A percentile compares a stretch with the other conserved stretches of the same genome.
phyloP scores from a whole-genome alignment of 2,329 filamentous ascomycete species.

The Aspergillus sp. region DNA sequence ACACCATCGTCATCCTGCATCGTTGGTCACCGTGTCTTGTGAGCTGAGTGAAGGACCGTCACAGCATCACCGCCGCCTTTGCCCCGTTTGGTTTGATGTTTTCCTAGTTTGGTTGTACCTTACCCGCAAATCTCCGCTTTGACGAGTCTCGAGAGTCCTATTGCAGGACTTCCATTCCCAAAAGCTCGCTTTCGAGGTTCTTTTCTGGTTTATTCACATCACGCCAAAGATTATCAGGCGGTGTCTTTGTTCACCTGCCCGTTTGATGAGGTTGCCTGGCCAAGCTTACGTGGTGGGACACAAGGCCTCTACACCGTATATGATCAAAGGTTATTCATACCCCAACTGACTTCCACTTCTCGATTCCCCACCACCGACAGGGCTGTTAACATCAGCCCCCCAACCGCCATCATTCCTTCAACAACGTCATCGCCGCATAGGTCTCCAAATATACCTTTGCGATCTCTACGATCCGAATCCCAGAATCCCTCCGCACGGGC shows the following conservation, averaged over 20 bases:
- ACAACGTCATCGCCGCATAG: constrained; percentile 60
- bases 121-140: constrained; percentile 6
- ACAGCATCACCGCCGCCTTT: constrained; percentile 1
- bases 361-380: constrained; percentile 29
- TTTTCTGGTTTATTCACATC: constrained; percentile 6
- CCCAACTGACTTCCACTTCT: constrained; percentile 8
- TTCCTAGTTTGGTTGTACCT: not conserved
- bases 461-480: constrained; percentile 57
- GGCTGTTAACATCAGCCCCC: constrained; percentile 76
- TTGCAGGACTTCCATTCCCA: constrained; percentile 3
- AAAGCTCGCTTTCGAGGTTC: not conserved
- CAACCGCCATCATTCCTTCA: constrained; percentile 80
- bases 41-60: constrained; percentile 15
- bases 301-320: constrained; percentile 1
- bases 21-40: constrained; percentile 21
- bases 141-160: constrained; percentile 4
- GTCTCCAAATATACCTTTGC: constrained; percentile 82
- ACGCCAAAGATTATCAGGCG: not conserved
- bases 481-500: constrained; percentile 36
- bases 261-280: constrained; percentile 7
- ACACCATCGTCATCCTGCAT: constrained; percentile 23
- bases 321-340: constrained; percentile 4
- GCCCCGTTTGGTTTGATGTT: not conserved
- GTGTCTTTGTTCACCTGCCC: constrained; percentile 9
- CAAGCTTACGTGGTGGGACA: constrained; percentile 9